These are phyloP conservation scores for Ensete glaucum DNA, from an alignment of 176 grass and related monocot genomes.

Conservation along the genomic window DNA sequence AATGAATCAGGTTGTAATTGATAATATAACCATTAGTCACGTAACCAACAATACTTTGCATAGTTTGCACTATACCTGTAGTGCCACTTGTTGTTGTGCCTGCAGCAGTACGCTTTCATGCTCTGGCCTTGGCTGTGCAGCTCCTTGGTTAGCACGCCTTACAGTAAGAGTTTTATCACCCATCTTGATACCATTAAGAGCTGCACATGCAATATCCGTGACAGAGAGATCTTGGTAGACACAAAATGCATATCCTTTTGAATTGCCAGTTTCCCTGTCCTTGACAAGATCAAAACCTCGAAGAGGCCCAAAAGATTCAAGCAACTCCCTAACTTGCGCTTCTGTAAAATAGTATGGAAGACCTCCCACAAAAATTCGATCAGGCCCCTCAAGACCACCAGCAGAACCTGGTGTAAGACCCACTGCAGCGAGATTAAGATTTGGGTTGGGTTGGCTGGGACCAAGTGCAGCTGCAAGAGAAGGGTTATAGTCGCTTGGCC, in stretches of 20 bases:
- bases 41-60: too few species aligned
- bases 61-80: slow-evolving; percentile 46
- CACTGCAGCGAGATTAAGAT: slow-evolving; percentile 89
- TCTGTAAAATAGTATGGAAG: slow-evolving; percentile 98
- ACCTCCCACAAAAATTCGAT: slow-evolving; percentile 90
- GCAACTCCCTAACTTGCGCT: slow-evolving; percentile 84
- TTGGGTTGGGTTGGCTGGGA: slow-evolving; percentile 83
- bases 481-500: slow-evolving; percentile 90
- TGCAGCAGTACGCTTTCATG: slow-evolving; percentile 79
- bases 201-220: slow-evolving; percentile 91
- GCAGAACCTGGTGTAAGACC: slow-evolving; percentile 78
- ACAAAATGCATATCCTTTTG: slow-evolving; percentile 95
- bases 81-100: slow-evolving; percentile 80
- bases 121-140: slow-evolving; percentile 74
- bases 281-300: slow-evolving; percentile 97
- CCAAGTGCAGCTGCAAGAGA: slow-evolving; percentile 89
- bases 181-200: slow-evolving; percentile 99
- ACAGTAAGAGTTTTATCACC: slow-evolving; percentile 98
- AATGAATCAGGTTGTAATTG: too few species aligned
- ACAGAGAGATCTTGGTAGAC: slow-evolving; percentile 88
- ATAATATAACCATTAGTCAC: too few species aligned
- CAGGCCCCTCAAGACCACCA: slow-evolving; percentile 90
- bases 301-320: slow-evolving; percentile 82
- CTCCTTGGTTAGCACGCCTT: slow-evolving; percentile 85
- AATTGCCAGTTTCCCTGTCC: slow-evolving; percentile 94